Base-by-base conservation (phyloP, 2,329 filamentous ascomycete genomes). In the Pezicula carpinea region DNA sequence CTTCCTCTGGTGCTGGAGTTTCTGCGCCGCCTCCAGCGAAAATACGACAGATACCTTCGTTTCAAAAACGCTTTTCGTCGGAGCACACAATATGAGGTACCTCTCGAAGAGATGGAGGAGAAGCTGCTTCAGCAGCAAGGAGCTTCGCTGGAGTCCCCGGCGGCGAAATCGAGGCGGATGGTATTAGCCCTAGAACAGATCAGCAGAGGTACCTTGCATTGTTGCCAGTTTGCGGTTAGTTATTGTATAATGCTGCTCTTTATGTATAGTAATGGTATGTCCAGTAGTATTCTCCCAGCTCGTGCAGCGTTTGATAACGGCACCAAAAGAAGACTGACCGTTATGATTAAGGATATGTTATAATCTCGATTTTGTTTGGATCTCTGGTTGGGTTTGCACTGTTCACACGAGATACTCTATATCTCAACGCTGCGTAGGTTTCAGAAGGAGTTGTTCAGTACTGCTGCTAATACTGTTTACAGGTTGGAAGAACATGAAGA, bases 181-280 rank as follows among this genome's bases (percentile, higher is more conserved):
- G 35, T 46, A 14, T 45, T 54, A 3, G 31, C 48, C 6, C 13
- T 55, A 8, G 51, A 57, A 41, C 57, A 56, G 33, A 23, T 38
- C 2, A 31, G 44, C 22, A 53, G 55, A 21, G 54, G 55, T 0
- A 15, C 35, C 2, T 39, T 58, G 14, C 53, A 59, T 47, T 44
- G 39, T 21, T 19, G 51, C 21, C 58, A 59, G 32, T 56, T 60
- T 46, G 43, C 35, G 2, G 42, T 54, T 10, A 50, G 46, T 36
- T 55, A 53, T 44, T 52, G 46, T 26, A 34, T 54, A 14, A 54
- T 54, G 52, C 43, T 56, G 32, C 35, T 58, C 34, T 56, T 56
- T 39, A 56, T 58, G 53, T 56, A 54, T 51, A 54, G 46, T 33
- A 59, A 59, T 48, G 56, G 55, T 55, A 39, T 19, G 33, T 35